Base-by-base conservation (phyloP, 1,284 basidiomycete genomes). In the Leccinum insolens region DNA sequence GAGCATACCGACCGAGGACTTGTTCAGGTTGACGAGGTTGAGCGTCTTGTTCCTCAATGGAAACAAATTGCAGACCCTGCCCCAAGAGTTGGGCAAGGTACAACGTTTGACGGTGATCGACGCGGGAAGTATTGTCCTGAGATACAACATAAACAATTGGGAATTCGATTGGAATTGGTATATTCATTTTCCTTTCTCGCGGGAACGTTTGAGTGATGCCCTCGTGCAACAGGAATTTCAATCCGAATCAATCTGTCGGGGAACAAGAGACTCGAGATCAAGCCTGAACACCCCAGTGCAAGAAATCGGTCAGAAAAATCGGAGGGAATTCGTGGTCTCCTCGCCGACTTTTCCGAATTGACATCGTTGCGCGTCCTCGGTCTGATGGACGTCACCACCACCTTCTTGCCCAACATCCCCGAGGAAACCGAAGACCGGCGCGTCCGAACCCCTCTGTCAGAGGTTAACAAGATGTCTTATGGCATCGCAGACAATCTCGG, bases 141-240 rank as follows among this genome's bases (percentile, higher is more conserved):
- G 95, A 85, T 99, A 99, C 82, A 99, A 99, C 78, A 96, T 99
- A 72, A 94, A 95, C 75, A 99, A 99, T 77, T 97, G 92, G 92
- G 95, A 97, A 76, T 99, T 97, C 80, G 98, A 99, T 81, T 99
- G 97, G 97, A 99, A 99, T 80, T 99, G 98, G 98, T 96, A 71
- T 65, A 85, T 81, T 57, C 67, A 1, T 7, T 34, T 14, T 34
- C 17, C 3, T 44, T 57, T 34, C 41, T 37, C 37, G 6, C n/a
- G 5, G 28, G 12, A 70, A 60, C 28, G 28, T 41, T 52, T 37
- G 31, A 64, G 67, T 67, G 66, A 67, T 64, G 64, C 39, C 44
- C 34, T 69, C 37, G 49, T 63, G 44, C 20, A 31, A n/a, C 71
- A 97, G 95, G 95, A 99, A 99, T 79, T 98, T 96, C 85, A 99